Base-by-base conservation (phyloP, 148 eudicot genomes). In the Mesembryanthemum crystallinum region DNA sequence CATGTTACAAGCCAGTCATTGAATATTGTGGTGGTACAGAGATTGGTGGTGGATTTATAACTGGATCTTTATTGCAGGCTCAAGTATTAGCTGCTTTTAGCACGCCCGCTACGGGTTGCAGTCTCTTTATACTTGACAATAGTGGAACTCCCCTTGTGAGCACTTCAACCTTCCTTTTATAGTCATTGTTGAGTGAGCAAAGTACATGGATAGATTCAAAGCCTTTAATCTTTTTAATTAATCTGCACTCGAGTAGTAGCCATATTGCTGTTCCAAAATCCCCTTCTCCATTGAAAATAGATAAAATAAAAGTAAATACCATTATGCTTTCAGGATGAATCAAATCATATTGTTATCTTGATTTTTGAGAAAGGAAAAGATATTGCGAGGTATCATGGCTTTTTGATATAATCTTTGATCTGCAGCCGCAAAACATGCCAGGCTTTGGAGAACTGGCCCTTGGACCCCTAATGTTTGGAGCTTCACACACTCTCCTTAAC, bases 21-120 rank as follows among this genome's bases (percentile, higher is more conserved):
- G 99, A 95, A 87, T 87, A 81, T 75, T 95, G 99, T 78, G 99
- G 99, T 64, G 99, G 99, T 76, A 95, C 99, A 39, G 99, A 95
- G 83, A 89, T 95, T 71, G 99, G 97, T 72, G 97, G 99, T 81
- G 97, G 90, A 66, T 95, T 92, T 70, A 61, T 89, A 51, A 79
- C 89, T 74, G 99, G 99, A 67, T 92, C 97, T 18, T 68, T 95
- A 45, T 76, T 95, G 84, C 99, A 95, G 83, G 69, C 89, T 74
- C 99, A 92, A 78, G 93, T 87, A 67, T 80, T 95, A 69, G 87
- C 97, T 74, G 94, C 97, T 79, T 90, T 95, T 81, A 95, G 99
- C 85, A 90, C 99, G 49, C 94, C 97, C 27, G 91, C 90, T 49
- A 84, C 92, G 96, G 97, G 96, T 24, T 90, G 89, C 87, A 84